Evolutionary conservation across 2,329 filamentous ascomycete species (phyloP).

Genomic region (Chaetomiaceae sp.): DNA sequence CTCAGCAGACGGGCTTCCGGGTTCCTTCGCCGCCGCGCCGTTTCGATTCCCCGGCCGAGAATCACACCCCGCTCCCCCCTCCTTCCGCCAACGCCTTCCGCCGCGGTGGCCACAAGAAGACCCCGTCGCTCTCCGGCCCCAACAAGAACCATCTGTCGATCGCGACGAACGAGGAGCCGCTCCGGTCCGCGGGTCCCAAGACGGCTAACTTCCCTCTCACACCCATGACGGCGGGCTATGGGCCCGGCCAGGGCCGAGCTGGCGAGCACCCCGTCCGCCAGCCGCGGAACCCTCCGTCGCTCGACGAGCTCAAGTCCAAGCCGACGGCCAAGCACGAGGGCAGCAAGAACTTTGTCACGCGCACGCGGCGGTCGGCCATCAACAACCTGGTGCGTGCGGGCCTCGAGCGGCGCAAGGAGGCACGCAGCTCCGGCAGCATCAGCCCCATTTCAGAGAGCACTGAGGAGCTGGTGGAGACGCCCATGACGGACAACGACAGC

Average conservation of each 20-base stretch:
- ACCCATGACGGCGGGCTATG: constrained; percentile 72
- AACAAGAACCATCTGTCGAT: constrained; percentile 45
- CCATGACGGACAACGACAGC: constrained; percentile 67
- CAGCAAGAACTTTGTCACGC: constrained; percentile 94
- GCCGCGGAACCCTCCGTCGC: constrained; percentile 81
- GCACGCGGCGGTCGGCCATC: constrained; percentile 85
- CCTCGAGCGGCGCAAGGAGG: constrained; percentile 74
- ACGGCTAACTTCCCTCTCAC: constrained; percentile 74
- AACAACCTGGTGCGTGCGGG: constrained; percentile 88
- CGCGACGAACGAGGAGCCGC: constrained; percentile 38
- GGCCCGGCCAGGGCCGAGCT: constrained; percentile 84
- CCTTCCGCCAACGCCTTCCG: constrained; percentile 90
- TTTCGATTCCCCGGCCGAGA: constrained; percentile 61
- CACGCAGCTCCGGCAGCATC: constrained; percentile 69
- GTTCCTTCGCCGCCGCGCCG: constrained; percentile 62
- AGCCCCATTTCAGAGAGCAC: constrained; percentile 82
- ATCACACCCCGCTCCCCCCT: constrained; percentile 64
- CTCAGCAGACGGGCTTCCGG: constrained; percentile 46
- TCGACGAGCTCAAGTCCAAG: constrained; percentile 85
- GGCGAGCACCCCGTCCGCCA: constrained; percentile 93
- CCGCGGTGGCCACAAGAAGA: constrained; percentile 90
- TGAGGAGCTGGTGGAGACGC: constrained; percentile 57
- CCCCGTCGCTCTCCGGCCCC: constrained; percentile 64
- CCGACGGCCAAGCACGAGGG: constrained; percentile 91
- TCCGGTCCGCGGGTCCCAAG: constrained; percentile 64